Evolutionary conservation across 805 yeast species (phyloP), one percentile per base, ranked within the genome.

Genomic region (Wickerhamomyces hampshirensis): DNA sequence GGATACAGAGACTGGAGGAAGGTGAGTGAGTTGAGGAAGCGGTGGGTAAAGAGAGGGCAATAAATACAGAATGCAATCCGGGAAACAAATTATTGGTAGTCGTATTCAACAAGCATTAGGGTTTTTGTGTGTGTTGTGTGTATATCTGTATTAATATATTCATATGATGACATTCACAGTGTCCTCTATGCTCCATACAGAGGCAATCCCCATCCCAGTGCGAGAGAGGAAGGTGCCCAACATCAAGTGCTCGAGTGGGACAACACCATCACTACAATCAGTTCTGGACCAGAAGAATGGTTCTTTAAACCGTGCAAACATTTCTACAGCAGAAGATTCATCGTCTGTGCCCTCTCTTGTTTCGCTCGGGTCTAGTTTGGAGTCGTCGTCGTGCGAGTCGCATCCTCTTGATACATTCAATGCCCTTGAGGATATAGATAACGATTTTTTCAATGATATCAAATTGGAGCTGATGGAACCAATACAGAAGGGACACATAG

Each of bases 191-290:
- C 17, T 32, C 13, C 30, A 17, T 17, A 9, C 34, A 17, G 12
- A 13, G 19, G 53, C 54, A 10, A 49, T 51, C 17, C 53, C 53
- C 19, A 51, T 50, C 12, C 53, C 53, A 1, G 30, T 26, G 32
- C 31, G 27, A 10, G 38, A 14, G 19, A 21, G 19, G 31, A 31
- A 29, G 18, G 18, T 27, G n/a, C n/a, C n/a, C n/a, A n/a, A 17
- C 24, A 3, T 21, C 44, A 2, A 37, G 26, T 26, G 42, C 34
- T n/a, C n/a, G n/a, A n/a, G 31, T 13, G 26, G 31, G 16, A 47
- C 50, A n/a, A 48, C 52, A 11, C 56, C 56, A 3, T 51, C 55
- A 4, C 33, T 51, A 6, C 53, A 47, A 18, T 48, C 50, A 4
- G 47, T 50, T 6, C 28, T 51, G 16, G 46, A 45, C 24, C 56